Percentiles rank a stretch among this genome's conserved stretches.
phyloP scores from a whole-genome alignment of 768 basidiomycete species.

The Pisolithus sp. region DNA sequence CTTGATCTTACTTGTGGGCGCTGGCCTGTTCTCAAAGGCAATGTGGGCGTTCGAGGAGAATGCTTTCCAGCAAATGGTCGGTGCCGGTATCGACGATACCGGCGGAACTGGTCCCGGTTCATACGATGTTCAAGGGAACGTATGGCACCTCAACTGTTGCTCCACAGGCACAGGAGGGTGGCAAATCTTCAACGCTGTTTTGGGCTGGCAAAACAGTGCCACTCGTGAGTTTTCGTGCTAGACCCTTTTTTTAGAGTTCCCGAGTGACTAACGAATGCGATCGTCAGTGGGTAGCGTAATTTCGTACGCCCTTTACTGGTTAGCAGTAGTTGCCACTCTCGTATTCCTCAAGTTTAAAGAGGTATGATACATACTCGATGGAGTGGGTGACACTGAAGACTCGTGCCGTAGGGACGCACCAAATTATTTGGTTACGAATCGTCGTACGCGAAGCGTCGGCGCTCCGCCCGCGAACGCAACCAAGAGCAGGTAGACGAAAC shows the following conservation, averaged over 20 bases:
- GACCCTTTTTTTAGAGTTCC: not conserved
- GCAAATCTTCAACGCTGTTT: conserved; percentile 77
- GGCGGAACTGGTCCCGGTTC: conserved; percentile 77
- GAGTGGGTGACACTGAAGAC: not conserved
- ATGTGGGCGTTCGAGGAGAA: conserved; percentile 69
- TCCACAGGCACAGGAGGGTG: conserved; percentile 61
- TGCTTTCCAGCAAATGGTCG: conserved; percentile 61
- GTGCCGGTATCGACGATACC: conserved; percentile 63
- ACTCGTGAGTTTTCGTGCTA: conserved; percentile 39
- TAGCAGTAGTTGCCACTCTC: conserved; percentile 66
- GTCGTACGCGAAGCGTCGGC: conserved; percentile 35
- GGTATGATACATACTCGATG: conserved; percentile 25
- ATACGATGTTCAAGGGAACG: conserved; percentile 72
- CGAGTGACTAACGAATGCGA: not conserved
- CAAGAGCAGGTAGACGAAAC: not conserved
- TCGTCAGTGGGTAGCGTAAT: conserved; percentile 65
- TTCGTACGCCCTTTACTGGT: conserved; percentile 91
- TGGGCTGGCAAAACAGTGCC: conserved; percentile 86
- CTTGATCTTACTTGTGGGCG: conserved; percentile 87
- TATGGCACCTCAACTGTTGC: conserved; percentile 87
- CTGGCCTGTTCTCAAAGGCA: conserved; percentile 83
- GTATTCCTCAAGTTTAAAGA: conserved; percentile 61
- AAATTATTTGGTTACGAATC: conserved; percentile 54
- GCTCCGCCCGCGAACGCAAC: conserved; percentile 19
- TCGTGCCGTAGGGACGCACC: conserved; percentile 48